phyloP scores from a whole-genome alignment of 495 filamentous ascomycete species.

The Podospora australis region DNA sequence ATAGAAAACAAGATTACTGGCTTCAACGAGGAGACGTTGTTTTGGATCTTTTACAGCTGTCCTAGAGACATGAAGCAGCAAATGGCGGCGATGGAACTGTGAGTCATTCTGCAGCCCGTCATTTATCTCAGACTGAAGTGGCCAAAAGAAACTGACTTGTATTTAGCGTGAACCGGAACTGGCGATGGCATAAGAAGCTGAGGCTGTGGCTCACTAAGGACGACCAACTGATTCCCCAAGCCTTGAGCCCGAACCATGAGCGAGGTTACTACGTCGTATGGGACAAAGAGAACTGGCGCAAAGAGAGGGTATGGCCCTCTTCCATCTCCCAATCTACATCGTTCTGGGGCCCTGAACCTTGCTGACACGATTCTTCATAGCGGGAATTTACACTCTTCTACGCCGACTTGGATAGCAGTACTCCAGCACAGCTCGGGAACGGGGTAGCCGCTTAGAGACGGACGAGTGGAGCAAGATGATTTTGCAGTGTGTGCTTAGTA shows the following conservation, averaged over 20 bases:
- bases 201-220: constrained; percentile 90
- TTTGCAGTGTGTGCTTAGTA: too few species aligned
- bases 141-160: constrained; percentile 13
- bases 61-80: constrained; percentile 80
- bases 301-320: constrained; percentile 60
- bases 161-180: constrained; percentile 58
- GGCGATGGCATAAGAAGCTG: constrained; percentile 87
- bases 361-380: constrained; percentile 34
- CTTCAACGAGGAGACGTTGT: constrained; percentile 86
- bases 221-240: constrained; percentile 62
- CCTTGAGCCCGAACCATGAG: constrained; percentile 62
- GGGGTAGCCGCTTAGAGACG: too few species aligned
- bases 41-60: constrained; percentile 92
- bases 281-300: constrained; percentile 77
- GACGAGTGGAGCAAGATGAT: too few species aligned
- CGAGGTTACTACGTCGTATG: constrained; percentile 86
- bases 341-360: too few species aligned
- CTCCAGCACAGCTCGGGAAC: too few species aligned
- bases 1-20: constrained; percentile 70
- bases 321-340: not conserved
- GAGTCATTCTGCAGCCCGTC: constrained; percentile 15
- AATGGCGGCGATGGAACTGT: constrained; percentile 74
- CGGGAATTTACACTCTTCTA: constrained; percentile 75
- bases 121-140: too few species aligned
- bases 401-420: constrained; percentile 46